These are phyloP conservation scores for Botrytis fabae DNA, from an alignment of 2,329 filamentous ascomycete species.

Conservation along the genomic window DNA sequence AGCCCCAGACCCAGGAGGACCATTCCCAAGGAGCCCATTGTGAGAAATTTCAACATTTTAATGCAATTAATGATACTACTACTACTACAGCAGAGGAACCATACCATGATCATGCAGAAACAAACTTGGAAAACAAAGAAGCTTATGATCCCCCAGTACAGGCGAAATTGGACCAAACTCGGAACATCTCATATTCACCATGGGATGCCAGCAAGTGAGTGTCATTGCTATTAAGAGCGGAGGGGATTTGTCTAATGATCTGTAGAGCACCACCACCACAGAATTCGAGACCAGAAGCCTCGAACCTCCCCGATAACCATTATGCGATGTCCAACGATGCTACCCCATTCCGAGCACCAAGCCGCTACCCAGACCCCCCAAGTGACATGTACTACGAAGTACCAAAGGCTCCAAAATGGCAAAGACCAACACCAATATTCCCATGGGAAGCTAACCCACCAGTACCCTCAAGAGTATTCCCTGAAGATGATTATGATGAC, in stretches of 20 bases:
- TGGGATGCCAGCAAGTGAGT: conserved; percentile 53
- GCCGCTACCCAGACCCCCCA: conserved; percentile 77
- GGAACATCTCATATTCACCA: conserved; percentile 32
- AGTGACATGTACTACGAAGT: conserved; percentile 87
- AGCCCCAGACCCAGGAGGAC: conserved; percentile 28
- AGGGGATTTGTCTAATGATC: conserved; percentile 25
- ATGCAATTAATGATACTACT: conserved; percentile 15
- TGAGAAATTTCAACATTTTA: conserved; percentile 33
- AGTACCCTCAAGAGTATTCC: conserved; percentile 64
- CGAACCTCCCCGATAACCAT: conserved; percentile 73
- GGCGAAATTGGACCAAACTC: conserved; percentile 29
- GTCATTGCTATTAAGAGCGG: conserved; percentile 40
- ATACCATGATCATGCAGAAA: conserved; percentile 28
- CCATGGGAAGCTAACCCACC: conserved; percentile 80
- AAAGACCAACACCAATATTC: conserved; percentile 71
- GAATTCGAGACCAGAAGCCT: conserved; percentile 78
- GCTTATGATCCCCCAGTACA: conserved; percentile 38
- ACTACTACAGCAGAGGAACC: conserved; percentile 27
- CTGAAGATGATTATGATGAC: conserved; percentile 49
- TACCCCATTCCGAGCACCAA: conserved; percentile 73
- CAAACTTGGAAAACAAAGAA: conserved; percentile 34
- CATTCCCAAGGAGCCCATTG: conserved; percentile 32
- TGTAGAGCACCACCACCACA: conserved; percentile 53
- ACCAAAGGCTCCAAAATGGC: conserved; percentile 61
- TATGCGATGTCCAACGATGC: conserved; percentile 83